Conservation (phyloP, 495 filamentous ascomycete species). For the Emericellopsis terricola region DNA sequence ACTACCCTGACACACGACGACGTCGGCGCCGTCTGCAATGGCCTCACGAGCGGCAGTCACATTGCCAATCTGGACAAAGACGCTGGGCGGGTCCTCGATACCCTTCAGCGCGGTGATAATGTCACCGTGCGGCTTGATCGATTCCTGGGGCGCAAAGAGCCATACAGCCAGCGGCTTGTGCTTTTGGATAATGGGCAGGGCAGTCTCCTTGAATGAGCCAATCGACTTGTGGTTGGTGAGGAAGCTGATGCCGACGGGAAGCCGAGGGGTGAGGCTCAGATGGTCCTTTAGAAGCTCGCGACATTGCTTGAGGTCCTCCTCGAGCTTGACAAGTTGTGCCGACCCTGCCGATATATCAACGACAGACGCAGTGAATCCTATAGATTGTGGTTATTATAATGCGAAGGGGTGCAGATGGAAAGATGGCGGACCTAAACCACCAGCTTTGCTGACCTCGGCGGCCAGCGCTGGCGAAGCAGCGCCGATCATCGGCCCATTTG, state of each 20-base stretch:
- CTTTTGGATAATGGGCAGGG: slow-evolving; percentile 17
- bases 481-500: slow-evolving; percentile 54
- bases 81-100: slow-evolving; percentile 19
- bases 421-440: slow-evolving; percentile 35
- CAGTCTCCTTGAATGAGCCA: slow-evolving; percentile 12
- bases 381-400: background rate
- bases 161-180: slow-evolving; percentile 49
- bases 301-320: slow-evolving; percentile 17
- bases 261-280: slow-evolving; percentile 8
- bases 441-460: slow-evolving; percentile 43
- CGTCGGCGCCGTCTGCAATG: slow-evolving; percentile 30
- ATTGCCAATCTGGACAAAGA: slow-evolving; percentile 51
- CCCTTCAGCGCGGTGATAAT: slow-evolving; percentile 10
- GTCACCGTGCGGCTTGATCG: slow-evolving; percentile 26
- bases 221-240: slow-evolving; percentile 13
- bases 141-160: slow-evolving; percentile 47
- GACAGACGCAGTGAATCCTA: slow-evolving; percentile 22
- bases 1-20: slow-evolving; percentile 52
- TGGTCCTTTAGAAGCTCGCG: slow-evolving; percentile 10
- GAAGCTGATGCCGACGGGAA: slow-evolving; percentile 23
- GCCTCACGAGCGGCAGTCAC: slow-evolving; percentile 34
- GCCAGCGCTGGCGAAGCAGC: slow-evolving; percentile 45
- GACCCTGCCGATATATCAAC: slow-evolving; percentile 14
- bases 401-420: background rate
- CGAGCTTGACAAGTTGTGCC: slow-evolving; percentile 10